Evolutionary conservation across 2,329 filamentous ascomycete species (phyloP), one percentile per base, ranked within the genome.

Genomic region (Mycosphaerella sp.): DNA sequence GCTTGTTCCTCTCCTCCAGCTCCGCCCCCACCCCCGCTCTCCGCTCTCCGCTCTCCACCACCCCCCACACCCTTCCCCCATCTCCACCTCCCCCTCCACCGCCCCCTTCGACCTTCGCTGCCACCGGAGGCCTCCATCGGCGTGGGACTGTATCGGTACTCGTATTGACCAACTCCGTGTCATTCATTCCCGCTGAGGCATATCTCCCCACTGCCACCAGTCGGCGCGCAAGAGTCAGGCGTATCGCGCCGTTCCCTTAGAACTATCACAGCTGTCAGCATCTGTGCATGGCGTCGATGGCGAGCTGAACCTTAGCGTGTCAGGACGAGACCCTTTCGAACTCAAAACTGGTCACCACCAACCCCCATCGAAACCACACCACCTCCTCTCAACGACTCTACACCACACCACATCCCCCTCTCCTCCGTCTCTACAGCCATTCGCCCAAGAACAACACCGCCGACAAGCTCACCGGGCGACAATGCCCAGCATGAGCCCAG

Each of bases 401-500:
- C 4, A 34, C 10, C 30, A 10, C 13, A 13, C 3, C 13, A 13
- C 8, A 32, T 7, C 8, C 30, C 30, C 30, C 8, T 10, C 13
- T 32, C 8, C 13, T 32, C 8, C n/a, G n/a, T 32, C 30, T 32
- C 30, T 10, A 10, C 30, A 32, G 3, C 3, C 8, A 32, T 32
- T 39, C 3, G n/a, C n/a, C n/a, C 16, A 2, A 41, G 18, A 12
- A 18, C 37, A 6, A 21, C 35, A n/a, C n/a, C 35, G n/a, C 7
- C n/a, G n/a, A 35, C 10, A 7, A 6, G 35, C 5, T 8, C 13
- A 7, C 12, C 14, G 6, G 18, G 9, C 25, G 25, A 14, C 14
- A 6, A 49, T 49, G 45, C 45, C 45, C 28, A 49, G 45, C 45
- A 49, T 49, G 37, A 34, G 36, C 36, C 40, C 25, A 17, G 6